These are phyloP conservation scores for Populus alba DNA, from an alignment of 345 rosid species.

Conservation along the genomic window DNA sequence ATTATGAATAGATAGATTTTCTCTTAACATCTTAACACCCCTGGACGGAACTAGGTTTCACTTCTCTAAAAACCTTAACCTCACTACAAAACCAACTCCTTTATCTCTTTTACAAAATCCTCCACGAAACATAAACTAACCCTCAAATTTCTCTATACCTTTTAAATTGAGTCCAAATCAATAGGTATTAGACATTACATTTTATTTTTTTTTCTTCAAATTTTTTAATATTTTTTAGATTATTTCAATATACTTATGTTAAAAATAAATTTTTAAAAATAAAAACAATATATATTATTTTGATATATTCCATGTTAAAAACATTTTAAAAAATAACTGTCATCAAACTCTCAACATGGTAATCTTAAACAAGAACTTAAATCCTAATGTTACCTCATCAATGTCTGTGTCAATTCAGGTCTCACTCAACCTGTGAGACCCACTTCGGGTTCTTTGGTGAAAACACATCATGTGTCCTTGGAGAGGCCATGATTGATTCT, in stretches of 20 bases:
- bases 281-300: too few relatives aligned
- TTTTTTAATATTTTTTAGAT: too few relatives aligned
- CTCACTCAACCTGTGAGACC: slow-evolving; percentile 31
- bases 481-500: slow-evolving; percentile 42
- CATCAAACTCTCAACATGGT: slow-evolving; percentile 9
- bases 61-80: slow-evolving; percentile 44
- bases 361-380: slow-evolving; percentile 55
- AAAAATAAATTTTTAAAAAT: too few relatives aligned
- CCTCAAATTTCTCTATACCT: slow-evolving; percentile 49
- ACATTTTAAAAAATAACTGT: too few relatives aligned
- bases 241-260: rapidly evolving
- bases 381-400: slow-evolving; percentile 46
- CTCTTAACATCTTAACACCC: too few relatives aligned
- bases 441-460: slow-evolving; percentile 40
- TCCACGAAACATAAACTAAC: slow-evolving; percentile 40
- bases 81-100: slow-evolving; percentile 44
- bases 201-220: too few relatives aligned
- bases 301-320: too few relatives aligned
- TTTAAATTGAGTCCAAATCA: slow-evolving; percentile 51
- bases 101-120: slow-evolving; percentile 49
- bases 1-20: too few relatives aligned
- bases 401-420: slow-evolving; percentile 29
- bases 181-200: not conserved
- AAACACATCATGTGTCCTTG: slow-evolving; percentile 36
- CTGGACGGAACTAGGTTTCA: slow-evolving; percentile 41